Evolutionary conservation across 2,329 filamentous ascomycete genomes (phyloP).

Genomic region (Colletotrichum sublineola): DNA sequence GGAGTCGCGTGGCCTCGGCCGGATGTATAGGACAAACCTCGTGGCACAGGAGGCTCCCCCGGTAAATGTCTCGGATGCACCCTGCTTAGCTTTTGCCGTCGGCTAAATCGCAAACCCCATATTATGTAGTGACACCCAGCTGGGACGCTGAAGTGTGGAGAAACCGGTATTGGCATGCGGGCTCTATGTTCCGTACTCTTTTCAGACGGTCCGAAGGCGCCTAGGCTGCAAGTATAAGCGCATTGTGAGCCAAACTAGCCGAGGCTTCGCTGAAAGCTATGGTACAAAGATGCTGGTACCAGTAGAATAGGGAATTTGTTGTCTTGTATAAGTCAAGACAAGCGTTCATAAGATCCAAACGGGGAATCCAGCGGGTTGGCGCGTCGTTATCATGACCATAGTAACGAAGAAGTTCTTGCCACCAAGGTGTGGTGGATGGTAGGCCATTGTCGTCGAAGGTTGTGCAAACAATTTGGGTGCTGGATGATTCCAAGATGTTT

Average conservation of each 20-base stretch:
- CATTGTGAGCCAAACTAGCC: neutral
- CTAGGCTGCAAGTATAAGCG: neutral
- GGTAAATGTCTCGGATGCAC: neutral
- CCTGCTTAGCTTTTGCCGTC: slow-evolving; percentile 16
- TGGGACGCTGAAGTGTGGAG: neutral
- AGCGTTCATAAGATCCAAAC: neutral
- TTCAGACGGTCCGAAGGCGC: neutral
- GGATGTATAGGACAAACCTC: slow-evolving; percentile 1
- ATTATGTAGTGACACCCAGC: neutral
- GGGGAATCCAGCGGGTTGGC: neutral
- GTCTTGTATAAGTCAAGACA: neutral
- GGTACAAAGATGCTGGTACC: neutral
- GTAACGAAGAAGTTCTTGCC: neutral
- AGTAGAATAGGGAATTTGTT: neutral
- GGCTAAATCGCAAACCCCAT: slow-evolving; percentile 11
- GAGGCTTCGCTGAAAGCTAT: neutral
- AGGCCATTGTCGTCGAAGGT: neutral
- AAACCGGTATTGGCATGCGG: slow-evolving; percentile 14
- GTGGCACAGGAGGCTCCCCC: neutral
- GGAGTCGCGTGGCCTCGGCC: slow-evolving; percentile 5
- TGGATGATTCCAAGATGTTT: neutral
- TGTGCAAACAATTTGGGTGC: neutral
- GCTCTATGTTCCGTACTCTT: slow-evolving; percentile 25
- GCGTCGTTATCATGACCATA: neutral
- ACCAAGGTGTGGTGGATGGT: neutral